Base-by-base conservation (phyloP, 2,329 filamentous ascomycete species). In the Penicillium sp. region DNA sequence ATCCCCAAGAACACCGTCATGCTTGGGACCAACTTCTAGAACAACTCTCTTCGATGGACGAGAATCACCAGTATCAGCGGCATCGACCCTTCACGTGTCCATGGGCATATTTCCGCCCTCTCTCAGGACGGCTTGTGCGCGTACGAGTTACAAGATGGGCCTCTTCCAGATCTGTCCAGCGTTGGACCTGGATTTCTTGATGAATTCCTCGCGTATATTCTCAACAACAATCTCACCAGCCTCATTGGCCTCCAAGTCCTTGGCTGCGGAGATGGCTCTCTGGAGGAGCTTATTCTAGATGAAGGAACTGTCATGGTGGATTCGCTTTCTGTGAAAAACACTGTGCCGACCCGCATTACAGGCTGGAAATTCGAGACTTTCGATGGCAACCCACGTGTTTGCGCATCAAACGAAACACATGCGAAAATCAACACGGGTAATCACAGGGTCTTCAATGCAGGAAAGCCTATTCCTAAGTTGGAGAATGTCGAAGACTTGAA, bases 391-490 rank as follows among this genome's bases (percentile, higher is more conserved):
- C 37, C 35, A 15, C 44, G 44, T 41, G 44, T 46, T 46, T 40
- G 25, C 44, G n/a, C 44, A 18, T 24, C n/a, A 46, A 46, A 46
- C 31, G 27, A 47, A 47, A 47, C 44, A 24, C 37, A 47, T 47
- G 27, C 44, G 35, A 25, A 12, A 27, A 47, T 47, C 24, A 47
- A 24, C 44, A 39, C 37, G 6, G 44, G 44, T 7, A 47, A 39
- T 24, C 35, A 37, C 39, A 55, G 42, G n/a, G 64, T 64, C 46
- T 67, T 62, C 4, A 71, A 41, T 41, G 24, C 13, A 41, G 38
- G 38, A 12, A 28, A 32, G 39, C 31, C 31, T 32, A 32, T 32
- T 29, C 27, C 9, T 10, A 29, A 29, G 27, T 29, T 29, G 9
- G 27, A 29, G 27, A 29, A 29, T 12, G 27, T 29, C 27, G 27